Evolutionary conservation across 345 rosid genomes (phyloP).

Genomic region (Citrus australasica): DNA sequence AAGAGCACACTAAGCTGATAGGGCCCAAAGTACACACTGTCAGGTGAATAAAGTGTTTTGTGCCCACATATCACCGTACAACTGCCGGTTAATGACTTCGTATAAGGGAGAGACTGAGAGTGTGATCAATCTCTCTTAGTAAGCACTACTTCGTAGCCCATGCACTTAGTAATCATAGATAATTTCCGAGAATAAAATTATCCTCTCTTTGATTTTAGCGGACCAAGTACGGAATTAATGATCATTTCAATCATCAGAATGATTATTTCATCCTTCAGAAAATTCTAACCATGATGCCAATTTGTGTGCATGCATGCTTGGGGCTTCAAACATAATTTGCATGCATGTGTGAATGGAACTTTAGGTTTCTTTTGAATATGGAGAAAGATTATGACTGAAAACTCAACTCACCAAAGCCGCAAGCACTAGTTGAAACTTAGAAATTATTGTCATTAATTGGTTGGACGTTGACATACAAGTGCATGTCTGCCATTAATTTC

Average conservation of each 20-base stretch:
- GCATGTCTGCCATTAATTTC: background rate
- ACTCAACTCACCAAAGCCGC: background rate
- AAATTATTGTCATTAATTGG: background rate
- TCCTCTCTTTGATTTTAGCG: background rate
- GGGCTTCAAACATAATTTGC: background rate
- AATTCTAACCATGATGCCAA: background rate
- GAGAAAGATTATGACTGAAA: background rate
- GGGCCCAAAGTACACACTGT: constrained; percentile 10
- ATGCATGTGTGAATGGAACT: background rate
- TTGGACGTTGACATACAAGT: constrained; percentile 11
- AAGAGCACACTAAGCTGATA: background rate
- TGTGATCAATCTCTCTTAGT: background rate
- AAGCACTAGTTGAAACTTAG: background rate
- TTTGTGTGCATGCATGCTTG: background rate
- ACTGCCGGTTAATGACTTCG: constrained; percentile 7
- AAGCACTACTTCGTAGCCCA: background rate
- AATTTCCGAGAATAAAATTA: background rate
- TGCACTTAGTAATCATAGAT: background rate
- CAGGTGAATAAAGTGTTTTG: constrained; percentile 19
- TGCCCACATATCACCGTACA: constrained; percentile 13
- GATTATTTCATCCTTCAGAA: background rate
- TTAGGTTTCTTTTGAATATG: background rate
- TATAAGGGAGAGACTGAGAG: background rate
- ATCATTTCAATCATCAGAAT: constrained; percentile 18
- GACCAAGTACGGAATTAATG: background rate